phyloP scores from a whole-genome alignment of 805 yeast genomes.

The Maudiozyma barnettii region DNA sequence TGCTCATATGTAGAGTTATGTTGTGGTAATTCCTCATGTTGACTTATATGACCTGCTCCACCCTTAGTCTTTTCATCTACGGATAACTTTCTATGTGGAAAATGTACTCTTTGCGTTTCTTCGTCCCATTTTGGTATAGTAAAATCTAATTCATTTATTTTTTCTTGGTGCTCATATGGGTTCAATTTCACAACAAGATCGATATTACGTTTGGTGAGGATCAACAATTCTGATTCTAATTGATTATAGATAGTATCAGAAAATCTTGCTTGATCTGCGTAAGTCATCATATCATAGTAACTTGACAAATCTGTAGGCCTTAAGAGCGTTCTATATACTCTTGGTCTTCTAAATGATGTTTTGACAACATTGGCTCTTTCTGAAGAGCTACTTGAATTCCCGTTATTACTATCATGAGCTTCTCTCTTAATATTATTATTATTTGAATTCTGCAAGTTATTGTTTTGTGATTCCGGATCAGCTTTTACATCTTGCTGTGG shows the following conservation, averaged over 20 bases:
- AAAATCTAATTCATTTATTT: conserved; percentile 20
- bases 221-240: conserved; percentile 81
- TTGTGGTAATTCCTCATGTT: conserved; percentile 65
- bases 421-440: no score
- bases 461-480: not conserved
- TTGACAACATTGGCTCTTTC: not conserved
- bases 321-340: conserved; percentile 66
- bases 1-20: conserved; percentile 83
- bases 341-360: conserved; percentile 39
- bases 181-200: conserved; percentile 66
- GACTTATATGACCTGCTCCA: conserved; percentile 36
- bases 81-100: conserved; percentile 35
- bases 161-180: conserved; percentile 45
- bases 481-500: not conserved
- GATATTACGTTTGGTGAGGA: conserved; percentile 67
- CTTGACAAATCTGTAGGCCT: conserved; percentile 72
- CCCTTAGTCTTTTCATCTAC: conserved; percentile 31
- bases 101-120: conserved; percentile 25
- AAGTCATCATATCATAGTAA: conserved; percentile 77
- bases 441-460: no score
- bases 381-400: no score
- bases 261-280: conserved; percentile 72
- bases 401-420: not conserved
- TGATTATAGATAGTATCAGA: conserved; percentile 70
- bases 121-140: conserved; percentile 39